Evolutionary conservation across 768 basidiomycete species (phyloP).

Genomic region (Ramaria sp.): DNA sequence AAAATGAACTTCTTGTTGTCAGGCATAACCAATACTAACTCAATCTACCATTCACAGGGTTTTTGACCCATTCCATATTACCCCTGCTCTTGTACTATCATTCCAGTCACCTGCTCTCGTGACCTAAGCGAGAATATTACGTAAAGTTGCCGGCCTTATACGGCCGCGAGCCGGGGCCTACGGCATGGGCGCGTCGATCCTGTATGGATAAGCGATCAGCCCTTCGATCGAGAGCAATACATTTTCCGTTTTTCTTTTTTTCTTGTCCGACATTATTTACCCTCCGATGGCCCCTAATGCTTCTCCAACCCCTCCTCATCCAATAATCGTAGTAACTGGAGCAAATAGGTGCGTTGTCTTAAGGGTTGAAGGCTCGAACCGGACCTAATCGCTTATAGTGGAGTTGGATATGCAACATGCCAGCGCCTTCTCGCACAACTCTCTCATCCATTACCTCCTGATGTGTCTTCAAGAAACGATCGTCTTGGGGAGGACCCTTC

Average conservation of each 20-base stretch:
- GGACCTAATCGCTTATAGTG: constrained; percentile 32
- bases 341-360: constrained; percentile 46
- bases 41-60: constrained; percentile 13
- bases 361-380: background rate
- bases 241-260: too few species aligned
- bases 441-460: constrained; percentile 36
- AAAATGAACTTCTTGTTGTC: constrained; percentile 12
- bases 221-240: too few species aligned
- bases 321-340: constrained; percentile 56
- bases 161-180: too few species aligned
- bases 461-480: constrained; percentile 16
- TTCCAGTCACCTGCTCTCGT: background rate
- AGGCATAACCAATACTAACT: constrained; percentile 13
- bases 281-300: background rate
- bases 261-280: too few species aligned
- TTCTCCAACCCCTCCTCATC: constrained; percentile 16
- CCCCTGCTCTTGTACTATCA: background rate
- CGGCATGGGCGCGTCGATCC: too few species aligned
- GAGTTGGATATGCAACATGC: constrained; percentile 77
- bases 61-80: constrained; percentile 16
- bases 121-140: too few species aligned
- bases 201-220: too few species aligned
- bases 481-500: background rate
- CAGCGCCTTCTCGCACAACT: constrained; percentile 65
- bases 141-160: too few species aligned